Percentiles rank a stretch among this genome's conserved stretches.
phyloP scores from a whole-genome alignment of 208 protist species.

The Acanthamoeba castellanii region DNA sequence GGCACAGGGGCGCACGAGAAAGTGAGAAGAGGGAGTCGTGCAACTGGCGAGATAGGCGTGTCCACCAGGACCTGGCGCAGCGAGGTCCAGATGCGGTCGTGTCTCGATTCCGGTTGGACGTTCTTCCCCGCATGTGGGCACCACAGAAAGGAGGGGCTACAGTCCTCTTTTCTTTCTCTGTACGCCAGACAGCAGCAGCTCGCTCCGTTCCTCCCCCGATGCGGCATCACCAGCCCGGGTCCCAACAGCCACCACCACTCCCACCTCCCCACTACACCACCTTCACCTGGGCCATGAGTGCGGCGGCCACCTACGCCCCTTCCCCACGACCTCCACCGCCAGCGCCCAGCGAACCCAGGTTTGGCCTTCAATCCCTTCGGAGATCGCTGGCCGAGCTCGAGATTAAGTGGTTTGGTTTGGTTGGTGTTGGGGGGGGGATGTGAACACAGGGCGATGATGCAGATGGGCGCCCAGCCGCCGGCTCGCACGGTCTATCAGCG shows the following conservation, averaged over 20 bases:
- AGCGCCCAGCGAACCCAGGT: not conserved
- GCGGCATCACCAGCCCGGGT: too few species aligned
- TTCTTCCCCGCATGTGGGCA: not conserved
- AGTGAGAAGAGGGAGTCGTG: not conserved
- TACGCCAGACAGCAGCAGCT: too few species aligned
- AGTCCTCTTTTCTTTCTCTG: too few species aligned
- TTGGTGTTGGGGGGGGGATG: not conserved
- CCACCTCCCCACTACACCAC: not conserved
- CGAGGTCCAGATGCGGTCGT: too few species aligned
- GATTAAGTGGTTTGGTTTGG: too few species aligned
- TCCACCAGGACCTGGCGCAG: too few species aligned
- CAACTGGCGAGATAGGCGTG: not conserved
- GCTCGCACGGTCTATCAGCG: conserved; percentile 9
- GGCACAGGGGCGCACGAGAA: not conserved
- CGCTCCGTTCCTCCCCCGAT: too few species aligned
- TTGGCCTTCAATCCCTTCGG: too few species aligned
- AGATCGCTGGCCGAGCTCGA: too few species aligned
- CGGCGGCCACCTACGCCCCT: not conserved
- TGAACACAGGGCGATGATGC: not conserved
- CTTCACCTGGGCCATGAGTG: not conserved
- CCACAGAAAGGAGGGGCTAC: too few species aligned
- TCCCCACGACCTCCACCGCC: not conserved
- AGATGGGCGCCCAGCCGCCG: conserved; percentile 16
- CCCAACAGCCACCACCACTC: not conserved
- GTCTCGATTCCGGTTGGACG: not conserved